phyloP scores from a whole-genome alignment of 169 alveolate species.

The Ichthyophthirius multifiliis region DNA sequence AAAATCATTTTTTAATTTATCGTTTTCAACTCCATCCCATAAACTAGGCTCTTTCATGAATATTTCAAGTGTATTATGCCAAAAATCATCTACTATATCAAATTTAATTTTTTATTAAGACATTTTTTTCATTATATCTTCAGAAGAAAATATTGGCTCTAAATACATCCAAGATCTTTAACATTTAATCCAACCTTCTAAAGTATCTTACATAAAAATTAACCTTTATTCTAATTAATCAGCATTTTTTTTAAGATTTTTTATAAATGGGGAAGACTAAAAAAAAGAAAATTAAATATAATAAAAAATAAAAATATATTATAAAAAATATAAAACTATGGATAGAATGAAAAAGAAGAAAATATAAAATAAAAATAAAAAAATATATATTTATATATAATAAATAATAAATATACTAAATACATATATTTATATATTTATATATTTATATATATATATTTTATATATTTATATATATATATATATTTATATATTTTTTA shows the following conservation, averaged over 20 bases:
- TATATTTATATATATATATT: too few relatives aligned
- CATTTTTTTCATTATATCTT: constrained; percentile 74
- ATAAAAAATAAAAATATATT: too few relatives aligned
- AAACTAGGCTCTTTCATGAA: neutral
- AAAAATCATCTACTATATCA: constrained; percentile 65
- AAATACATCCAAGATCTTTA: constrained; percentile 80
- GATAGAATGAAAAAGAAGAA: too few relatives aligned
- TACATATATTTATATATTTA: too few relatives aligned
- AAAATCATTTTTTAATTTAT: constrained; percentile 44
- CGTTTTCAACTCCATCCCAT: constrained; percentile 38
- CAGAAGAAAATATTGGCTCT: constrained; percentile 80
- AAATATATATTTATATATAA: too few relatives aligned
- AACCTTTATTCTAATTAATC: constrained; percentile 81
- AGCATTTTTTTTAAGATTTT: constrained; percentile 70
- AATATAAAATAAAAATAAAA: too few relatives aligned
- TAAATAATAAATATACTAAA: too few relatives aligned
- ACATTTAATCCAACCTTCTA: constrained; percentile 77
- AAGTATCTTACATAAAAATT: constrained; percentile 53
- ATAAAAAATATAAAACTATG: too few relatives aligned
- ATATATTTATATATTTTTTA: too few relatives aligned
- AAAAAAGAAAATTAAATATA: too few relatives aligned
- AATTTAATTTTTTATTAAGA: constrained; percentile 75
- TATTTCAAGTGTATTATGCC: neutral
- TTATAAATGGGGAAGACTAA: constrained; percentile 84
- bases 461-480: too few relatives aligned